These are phyloP conservation scores for Boletus subluridellus DNA, from an alignment of 1,284 basidiomycete species.

Conservation along the genomic window DNA sequence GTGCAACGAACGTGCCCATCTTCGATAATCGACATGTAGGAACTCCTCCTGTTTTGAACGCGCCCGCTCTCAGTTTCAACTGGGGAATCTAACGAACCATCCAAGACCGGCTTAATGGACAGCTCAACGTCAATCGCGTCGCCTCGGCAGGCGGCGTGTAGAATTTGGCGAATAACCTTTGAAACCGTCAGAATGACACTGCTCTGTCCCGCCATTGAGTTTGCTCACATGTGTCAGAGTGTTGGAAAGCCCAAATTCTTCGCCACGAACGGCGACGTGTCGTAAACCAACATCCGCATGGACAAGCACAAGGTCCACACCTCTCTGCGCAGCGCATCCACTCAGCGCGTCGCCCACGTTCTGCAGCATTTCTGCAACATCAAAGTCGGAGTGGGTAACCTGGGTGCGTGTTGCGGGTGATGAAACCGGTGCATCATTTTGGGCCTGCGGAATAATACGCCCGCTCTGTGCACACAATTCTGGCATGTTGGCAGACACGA, in stretches of 20 bases:
- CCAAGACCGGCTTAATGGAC: slow-evolving; percentile 44
- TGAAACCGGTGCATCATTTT: slow-evolving; percentile 20
- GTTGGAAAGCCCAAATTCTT: slow-evolving; percentile 80
- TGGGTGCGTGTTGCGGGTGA: slow-evolving; percentile 17
- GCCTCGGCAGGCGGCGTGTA: slow-evolving; percentile 62
- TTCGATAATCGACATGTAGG: slow-evolving; percentile 28
- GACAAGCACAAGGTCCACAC: slow-evolving; percentile 84
- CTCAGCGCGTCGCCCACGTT: slow-evolving; percentile 80
- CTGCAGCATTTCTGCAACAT: slow-evolving; percentile 72
- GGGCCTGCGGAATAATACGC: slow-evolving; percentile 15
- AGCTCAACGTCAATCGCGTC: slow-evolving; percentile 90
- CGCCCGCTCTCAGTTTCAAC: slow-evolving; percentile 19
- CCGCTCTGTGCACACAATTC: slow-evolving; percentile 35
- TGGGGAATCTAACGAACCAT: slow-evolving; percentile 26
- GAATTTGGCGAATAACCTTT: slow-evolving; percentile 82
- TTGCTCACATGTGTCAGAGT: slow-evolving; percentile 76
- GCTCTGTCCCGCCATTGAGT: slow-evolving; percentile 5
- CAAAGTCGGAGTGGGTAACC: slow-evolving; percentile 44
- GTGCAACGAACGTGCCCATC: slow-evolving; percentile 43
- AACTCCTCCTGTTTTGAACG: slow-evolving; percentile 23
- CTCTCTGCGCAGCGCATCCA: slow-evolving; percentile 76
- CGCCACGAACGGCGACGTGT: slow-evolving; percentile 79
- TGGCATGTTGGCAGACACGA: slow-evolving; percentile 77
- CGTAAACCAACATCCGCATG: slow-evolving; percentile 83
- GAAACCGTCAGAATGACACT: slow-evolving; percentile 16